Percentiles rank a stretch among this genome's conserved stretches.
phyloP scores from a whole-genome alignment of 169 alveolate genomes.

The Miamiensis avidus region DNA sequence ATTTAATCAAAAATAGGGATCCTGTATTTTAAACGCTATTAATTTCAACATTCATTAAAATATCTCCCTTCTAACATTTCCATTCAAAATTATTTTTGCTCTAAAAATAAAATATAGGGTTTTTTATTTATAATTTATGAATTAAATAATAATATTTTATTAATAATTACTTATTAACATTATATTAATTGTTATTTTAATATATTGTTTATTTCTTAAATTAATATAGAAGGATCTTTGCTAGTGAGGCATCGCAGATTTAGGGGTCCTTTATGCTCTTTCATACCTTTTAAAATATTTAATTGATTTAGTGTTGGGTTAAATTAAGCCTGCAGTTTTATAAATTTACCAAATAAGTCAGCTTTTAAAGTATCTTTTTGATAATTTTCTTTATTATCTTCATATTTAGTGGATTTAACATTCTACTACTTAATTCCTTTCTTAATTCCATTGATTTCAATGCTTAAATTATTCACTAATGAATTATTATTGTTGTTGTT shows the following conservation, averaged over 20 bases:
- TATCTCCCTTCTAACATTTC: background rate
- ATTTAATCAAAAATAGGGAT: too few relatives aligned
- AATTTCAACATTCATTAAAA: background rate
- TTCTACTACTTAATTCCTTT: background rate
- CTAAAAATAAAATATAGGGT: slow-evolving; percentile 1
- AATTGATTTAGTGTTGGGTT: background rate
- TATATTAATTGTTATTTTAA: background rate
- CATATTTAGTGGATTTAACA: background rate
- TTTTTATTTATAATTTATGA: background rate
- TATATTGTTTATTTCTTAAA: slow-evolving; percentile 16
- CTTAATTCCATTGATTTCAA: background rate
- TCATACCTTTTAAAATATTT: slow-evolving; percentile 41
- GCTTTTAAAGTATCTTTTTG: too few relatives aligned
- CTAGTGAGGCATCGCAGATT: slow-evolving; percentile 57
- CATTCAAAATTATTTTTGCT: background rate
- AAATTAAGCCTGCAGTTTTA: background rate
- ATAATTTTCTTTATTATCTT: too few relatives aligned
- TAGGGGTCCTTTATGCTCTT: slow-evolving; percentile 62
- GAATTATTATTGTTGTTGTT: too few relatives aligned
- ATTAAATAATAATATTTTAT: background rate
- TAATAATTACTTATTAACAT: background rate
- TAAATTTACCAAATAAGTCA: background rate
- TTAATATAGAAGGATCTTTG: slow-evolving; percentile 46
- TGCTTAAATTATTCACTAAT: too few relatives aligned
- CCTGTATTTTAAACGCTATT: background rate